Evolutionary conservation across 257 asterid genomes (phyloP).

Genomic region (Petrea volubilis): DNA sequence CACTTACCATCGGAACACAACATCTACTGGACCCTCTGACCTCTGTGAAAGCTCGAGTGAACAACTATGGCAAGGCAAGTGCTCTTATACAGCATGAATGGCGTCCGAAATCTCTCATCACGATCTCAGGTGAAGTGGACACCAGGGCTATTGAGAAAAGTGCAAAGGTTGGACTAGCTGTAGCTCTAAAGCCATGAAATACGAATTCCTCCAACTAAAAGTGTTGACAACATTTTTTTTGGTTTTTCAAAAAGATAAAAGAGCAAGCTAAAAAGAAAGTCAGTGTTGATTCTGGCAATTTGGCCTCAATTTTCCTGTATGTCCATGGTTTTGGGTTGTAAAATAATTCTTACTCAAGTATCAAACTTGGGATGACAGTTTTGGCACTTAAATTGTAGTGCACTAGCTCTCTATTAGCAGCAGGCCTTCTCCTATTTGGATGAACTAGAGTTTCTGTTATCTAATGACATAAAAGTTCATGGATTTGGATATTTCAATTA

Average conservation of each 20-base stretch:
- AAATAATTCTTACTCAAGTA: constrained; percentile 21
- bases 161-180: constrained; percentile 83
- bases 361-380: background rate
- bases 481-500: no score
- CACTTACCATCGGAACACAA: constrained; percentile 82
- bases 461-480: no score
- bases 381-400: constrained; percentile 1
- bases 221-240: constrained; percentile 3
- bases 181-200: constrained; percentile 87
- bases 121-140: constrained; percentile 96
- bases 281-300: constrained; percentile 16
- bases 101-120: constrained; percentile 88
- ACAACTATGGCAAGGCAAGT: constrained; percentile 82
- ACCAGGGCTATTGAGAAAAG: constrained; percentile 91
- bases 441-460: no score
- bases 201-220: background rate
- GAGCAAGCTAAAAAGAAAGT: constrained; percentile 41
- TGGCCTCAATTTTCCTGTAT: constrained; percentile 16
- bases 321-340: constrained; percentile 29
- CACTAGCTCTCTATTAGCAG: background rate
- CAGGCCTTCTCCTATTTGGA: no score
- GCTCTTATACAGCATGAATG: constrained; percentile 93
- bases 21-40: constrained; percentile 80
- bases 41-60: constrained; percentile 75
- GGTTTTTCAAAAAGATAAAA: background rate